A percentile compares a stretch with the other conserved stretches of the same genome.
Evolutionary conservation across 176 grass and related monocot species (phyloP).

Genomic region (Canna indica): DNA sequence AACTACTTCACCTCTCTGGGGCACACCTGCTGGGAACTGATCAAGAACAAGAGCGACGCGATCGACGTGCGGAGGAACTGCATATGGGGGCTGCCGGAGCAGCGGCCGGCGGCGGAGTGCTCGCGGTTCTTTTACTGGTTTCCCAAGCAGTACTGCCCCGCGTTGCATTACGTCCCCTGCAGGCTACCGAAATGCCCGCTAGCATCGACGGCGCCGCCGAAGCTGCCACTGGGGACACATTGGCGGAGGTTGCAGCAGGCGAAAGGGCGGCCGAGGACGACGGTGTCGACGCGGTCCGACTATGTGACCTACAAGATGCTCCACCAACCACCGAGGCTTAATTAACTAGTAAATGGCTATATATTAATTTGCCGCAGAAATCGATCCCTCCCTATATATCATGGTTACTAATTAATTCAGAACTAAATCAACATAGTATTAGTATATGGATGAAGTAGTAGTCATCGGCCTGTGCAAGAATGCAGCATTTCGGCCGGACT

Average conservation of each 20-base stretch:
- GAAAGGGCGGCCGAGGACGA: background rate
- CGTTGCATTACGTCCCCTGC: background rate
- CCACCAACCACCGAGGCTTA: background rate
- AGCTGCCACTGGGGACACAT: background rate
- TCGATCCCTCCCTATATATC: too few species aligned
- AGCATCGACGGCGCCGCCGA: background rate
- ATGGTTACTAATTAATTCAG: too few species aligned
- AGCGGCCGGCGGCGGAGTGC: background rate
- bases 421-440: too few species aligned
- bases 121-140: background rate
- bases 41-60: background rate
- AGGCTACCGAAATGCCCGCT: background rate
- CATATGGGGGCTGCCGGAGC: constrained; percentile 3
- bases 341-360: too few species aligned
- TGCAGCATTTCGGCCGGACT: too few species aligned
- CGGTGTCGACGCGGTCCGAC: background rate
- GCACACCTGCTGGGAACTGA: background rate
- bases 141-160: background rate
- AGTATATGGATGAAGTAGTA: too few species aligned
- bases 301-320: background rate
- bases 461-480: too few species aligned
- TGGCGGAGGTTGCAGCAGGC: background rate
- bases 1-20: constrained; percentile 20
- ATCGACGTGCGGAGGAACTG: constrained; percentile 19
- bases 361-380: too few species aligned